phyloP scores from a whole-genome alignment of 805 yeast genomes.

The Metschnikowia hibisci region DNA sequence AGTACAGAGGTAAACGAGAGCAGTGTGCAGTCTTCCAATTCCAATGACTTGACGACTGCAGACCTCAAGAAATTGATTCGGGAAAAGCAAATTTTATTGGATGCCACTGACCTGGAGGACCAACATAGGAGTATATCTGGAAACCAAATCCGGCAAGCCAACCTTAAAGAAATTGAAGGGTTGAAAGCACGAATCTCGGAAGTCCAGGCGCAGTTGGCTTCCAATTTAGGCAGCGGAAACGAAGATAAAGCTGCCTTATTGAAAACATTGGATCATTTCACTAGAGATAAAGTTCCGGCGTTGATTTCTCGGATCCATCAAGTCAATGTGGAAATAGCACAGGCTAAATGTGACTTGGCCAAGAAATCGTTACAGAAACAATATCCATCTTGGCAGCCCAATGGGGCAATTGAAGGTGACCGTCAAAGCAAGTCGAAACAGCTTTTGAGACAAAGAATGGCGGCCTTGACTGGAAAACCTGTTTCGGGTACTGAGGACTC shows the following conservation, averaged over 20 bases:
- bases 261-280: slow-evolving; percentile 54
- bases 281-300: slow-evolving; percentile 64
- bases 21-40: slow-evolving; percentile 22
- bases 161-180: slow-evolving; percentile 55
- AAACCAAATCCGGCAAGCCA: slow-evolving; percentile 36
- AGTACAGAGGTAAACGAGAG: slow-evolving; percentile 18
- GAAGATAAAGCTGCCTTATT: slow-evolving; percentile 50
- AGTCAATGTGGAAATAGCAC: slow-evolving; percentile 65
- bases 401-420: slow-evolving; percentile 79
- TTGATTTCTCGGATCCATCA: slow-evolving; percentile 60
- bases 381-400: slow-evolving; percentile 66
- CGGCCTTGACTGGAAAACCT: slow-evolving; percentile 81
- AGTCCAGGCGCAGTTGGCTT: slow-evolving; percentile 38
- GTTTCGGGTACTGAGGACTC: slow-evolving; percentile 43
- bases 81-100: slow-evolving; percentile 68
- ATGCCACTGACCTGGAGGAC: slow-evolving; percentile 68
- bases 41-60: slow-evolving; percentile 42
- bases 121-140: slow-evolving; percentile 35
- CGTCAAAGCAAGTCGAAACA: slow-evolving; percentile 75
- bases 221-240: slow-evolving; percentile 28
- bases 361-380: slow-evolving; percentile 52
- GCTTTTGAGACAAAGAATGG: slow-evolving; percentile 79
- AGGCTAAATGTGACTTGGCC: slow-evolving; percentile 60
- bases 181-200: slow-evolving; percentile 58
- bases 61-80: slow-evolving; percentile 61